phyloP scores from a whole-genome alignment of 768 basidiomycete genomes.

The Gyrodon lividus region DNA sequence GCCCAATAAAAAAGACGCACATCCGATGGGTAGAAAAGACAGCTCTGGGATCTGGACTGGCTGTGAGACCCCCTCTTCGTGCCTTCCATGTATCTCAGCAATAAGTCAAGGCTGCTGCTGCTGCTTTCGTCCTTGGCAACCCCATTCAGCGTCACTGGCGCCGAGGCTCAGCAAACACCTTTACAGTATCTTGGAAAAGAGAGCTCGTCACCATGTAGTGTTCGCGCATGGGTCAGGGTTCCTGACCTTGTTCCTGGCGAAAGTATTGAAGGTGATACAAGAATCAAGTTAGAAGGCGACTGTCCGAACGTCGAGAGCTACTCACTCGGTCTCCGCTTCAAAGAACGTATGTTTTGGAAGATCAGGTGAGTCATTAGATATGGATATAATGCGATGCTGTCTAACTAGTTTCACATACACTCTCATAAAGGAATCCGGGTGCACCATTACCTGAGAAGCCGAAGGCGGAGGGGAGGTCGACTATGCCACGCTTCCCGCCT shows the following conservation, averaged over 20 bases:
- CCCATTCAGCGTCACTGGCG: not conserved
- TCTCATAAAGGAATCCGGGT: not conserved
- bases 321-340: constrained; percentile 14
- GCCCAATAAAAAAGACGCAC: too few species aligned
- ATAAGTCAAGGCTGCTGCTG: not conserved
- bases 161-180: not conserved
- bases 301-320: too few species aligned
- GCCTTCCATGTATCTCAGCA: not conserved
- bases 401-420: not conserved
- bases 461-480: not conserved
- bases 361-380: not conserved
- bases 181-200: not conserved
- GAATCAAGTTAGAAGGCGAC: too few species aligned
- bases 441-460: not conserved
- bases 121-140: not conserved
- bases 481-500: not conserved
- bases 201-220: not conserved
- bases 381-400: not conserved
- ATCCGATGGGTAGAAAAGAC: too few species aligned
- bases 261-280: not conserved
- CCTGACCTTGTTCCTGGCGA: constrained; percentile 9
- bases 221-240: constrained; percentile 3
- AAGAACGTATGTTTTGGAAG: constrained; percentile 16
- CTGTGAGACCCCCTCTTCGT: too few species aligned
- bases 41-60: too few species aligned